A percentile compares a stretch with the other conserved stretches of the same genome.
These are phyloP conservation scores for Ustilago trichophora DNA, from an alignment of 1,284 basidiomycete species.

Conservation along the genomic window DNA sequence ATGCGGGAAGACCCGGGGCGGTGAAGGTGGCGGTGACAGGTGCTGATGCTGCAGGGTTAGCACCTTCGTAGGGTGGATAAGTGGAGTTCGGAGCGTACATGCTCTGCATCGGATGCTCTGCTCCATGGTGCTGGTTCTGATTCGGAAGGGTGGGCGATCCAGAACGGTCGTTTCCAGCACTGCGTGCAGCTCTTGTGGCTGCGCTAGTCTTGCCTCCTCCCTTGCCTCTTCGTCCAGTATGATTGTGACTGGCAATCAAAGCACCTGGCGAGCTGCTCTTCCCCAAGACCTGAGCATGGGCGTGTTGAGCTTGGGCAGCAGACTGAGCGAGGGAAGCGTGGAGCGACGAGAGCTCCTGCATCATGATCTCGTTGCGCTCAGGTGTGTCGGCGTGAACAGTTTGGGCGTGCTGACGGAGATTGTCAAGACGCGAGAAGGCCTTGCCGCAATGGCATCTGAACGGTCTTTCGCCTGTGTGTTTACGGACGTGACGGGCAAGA, in stretches of 20 bases:
- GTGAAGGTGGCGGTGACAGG: constrained; percentile 1
- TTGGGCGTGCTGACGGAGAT: constrained; percentile 92
- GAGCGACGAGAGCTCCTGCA: constrained; percentile 84
- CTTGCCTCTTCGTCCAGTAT: constrained; percentile 36
- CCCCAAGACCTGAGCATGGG: constrained; percentile 53
- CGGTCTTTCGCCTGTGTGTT: constrained; percentile 95
- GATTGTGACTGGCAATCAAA: constrained; percentile 43
- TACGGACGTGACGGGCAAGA: constrained; percentile 91
- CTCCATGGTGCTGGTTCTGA: background rate
- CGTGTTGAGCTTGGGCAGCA: constrained; percentile 57
- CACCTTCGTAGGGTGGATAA: constrained; percentile 11
- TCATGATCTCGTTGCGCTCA: constrained; percentile 88
- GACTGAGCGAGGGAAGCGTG: constrained; percentile 78
- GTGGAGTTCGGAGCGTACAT: constrained; percentile 6
- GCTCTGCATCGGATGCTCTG: background rate
- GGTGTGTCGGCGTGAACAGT: constrained; percentile 89
- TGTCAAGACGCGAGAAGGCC: constrained; percentile 94
- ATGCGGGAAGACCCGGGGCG: constrained; percentile 4
- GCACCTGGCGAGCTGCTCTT: constrained; percentile 47
- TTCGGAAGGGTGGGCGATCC: constrained; percentile 8
- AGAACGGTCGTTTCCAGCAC: constrained; percentile 10
- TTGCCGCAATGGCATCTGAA: constrained; percentile 92
- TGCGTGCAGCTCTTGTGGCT: constrained; percentile 21
- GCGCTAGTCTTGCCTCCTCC: constrained; percentile 32
- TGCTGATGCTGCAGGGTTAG: constrained; percentile 1